Conservation (phyloP, 129 eudicot species). For the Helianthus annuus region DNA sequence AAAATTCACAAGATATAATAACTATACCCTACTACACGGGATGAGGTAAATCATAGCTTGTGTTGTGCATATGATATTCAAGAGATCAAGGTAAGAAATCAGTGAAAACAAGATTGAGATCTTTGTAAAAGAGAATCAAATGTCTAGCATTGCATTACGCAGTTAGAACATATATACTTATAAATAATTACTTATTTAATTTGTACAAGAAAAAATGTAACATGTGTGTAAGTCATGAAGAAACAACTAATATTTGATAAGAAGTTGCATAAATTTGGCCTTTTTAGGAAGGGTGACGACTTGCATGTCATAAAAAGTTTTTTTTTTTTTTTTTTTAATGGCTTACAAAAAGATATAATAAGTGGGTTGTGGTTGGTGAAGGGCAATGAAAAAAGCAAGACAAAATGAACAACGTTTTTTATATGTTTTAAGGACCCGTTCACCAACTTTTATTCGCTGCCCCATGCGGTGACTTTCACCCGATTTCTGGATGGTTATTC, state of each 20-base stretch:
- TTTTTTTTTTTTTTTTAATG: neutral
- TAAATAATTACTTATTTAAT: neutral
- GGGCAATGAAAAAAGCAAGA: slow-evolving; percentile 17
- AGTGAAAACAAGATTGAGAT: too few relatives aligned
- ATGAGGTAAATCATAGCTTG: too few relatives aligned
- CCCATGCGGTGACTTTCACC: slow-evolving; percentile 19
- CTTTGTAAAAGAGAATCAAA: too few relatives aligned
- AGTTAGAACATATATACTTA: neutral
- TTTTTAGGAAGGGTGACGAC: neutral
- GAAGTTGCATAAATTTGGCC: neutral
- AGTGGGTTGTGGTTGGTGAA: slow-evolving; percentile 27
- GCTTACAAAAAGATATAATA: neutral
- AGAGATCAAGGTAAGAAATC: too few relatives aligned
- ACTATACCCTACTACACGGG: too few relatives aligned
- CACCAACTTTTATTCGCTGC: slow-evolving; percentile 23
- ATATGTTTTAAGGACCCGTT: slow-evolving; percentile 16
- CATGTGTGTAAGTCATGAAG: slow-evolving; percentile 1
- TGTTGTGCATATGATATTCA: too few relatives aligned
- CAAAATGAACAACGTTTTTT: neutral
- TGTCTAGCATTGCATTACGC: too few relatives aligned
- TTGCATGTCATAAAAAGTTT: neutral
- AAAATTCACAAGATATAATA: too few relatives aligned
- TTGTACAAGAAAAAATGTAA: neutral
- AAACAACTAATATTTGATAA: neutral
- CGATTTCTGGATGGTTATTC: neutral